These are phyloP conservation scores for Danielia reshetovae DNA, from an alignment of 805 yeast species.

Conservation along the genomic window DNA sequence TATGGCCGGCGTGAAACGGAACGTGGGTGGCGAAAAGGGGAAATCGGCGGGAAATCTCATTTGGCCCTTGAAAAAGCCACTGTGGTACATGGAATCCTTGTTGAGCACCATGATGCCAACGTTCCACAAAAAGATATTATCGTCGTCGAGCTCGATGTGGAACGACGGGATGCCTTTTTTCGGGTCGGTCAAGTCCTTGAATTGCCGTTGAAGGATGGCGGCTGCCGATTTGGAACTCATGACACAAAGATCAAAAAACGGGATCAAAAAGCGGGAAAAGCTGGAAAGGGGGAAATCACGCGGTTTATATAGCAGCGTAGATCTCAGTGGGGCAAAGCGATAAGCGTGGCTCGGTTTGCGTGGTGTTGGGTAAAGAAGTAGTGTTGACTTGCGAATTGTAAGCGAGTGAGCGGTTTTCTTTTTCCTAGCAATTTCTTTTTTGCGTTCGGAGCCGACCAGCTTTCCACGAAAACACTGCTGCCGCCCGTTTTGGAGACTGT, in stretches of 20 bases:
- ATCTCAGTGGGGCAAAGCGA: too few species aligned
- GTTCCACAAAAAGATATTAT: constrained; percentile 65
- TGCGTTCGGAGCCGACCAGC: background rate
- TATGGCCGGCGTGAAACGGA: constrained; percentile 88
- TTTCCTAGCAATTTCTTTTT: background rate
- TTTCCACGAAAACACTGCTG: too few species aligned
- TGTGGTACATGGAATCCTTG: constrained; percentile 86
- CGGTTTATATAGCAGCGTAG: too few species aligned
- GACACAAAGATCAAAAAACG: too few species aligned
- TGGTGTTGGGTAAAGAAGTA: too few species aligned
- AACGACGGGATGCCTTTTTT: constrained; percentile 61
- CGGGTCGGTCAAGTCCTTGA: constrained; percentile 89
- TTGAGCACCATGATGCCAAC: constrained; percentile 89
- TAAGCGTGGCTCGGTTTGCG: too few species aligned
- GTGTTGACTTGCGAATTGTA: too few species aligned
- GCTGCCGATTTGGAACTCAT: constrained; percentile 64
- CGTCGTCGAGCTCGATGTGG: constrained; percentile 61
- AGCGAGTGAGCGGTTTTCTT: background rate
- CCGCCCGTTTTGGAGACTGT: too few species aligned
- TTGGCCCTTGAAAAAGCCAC: constrained; percentile 91
- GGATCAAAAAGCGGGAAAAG: too few species aligned
- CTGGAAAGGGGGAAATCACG: too few species aligned
- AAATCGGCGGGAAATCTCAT: constrained; percentile 90
- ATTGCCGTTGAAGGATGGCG: constrained; percentile 87
- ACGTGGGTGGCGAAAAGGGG: constrained; percentile 90